Evolutionary conservation across 176 grass and related monocot genomes (phyloP).

Genomic region (Rhynchospora pubera): DNA sequence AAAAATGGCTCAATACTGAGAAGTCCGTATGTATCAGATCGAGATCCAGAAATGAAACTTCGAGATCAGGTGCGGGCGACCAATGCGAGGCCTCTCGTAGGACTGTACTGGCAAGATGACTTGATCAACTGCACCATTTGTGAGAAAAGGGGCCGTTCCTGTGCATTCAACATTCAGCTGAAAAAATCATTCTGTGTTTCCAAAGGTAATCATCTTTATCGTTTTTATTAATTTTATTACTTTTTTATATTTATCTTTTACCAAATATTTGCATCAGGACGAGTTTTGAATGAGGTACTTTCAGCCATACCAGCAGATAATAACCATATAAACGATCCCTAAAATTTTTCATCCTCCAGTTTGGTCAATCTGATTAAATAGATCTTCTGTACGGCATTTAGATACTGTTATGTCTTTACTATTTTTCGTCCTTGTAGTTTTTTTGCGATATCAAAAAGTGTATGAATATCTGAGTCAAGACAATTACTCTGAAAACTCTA

Average conservation of each 20-base stretch:
- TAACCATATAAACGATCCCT: too few species aligned
- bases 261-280: background rate
- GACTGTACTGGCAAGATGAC: background rate
- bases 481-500: too few species aligned
- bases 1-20: background rate
- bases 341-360: too few species aligned
- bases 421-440: too few species aligned
- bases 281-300: background rate
- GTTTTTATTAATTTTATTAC: too few species aligned
- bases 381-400: too few species aligned
- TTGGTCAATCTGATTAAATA: too few species aligned
- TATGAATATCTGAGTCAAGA: too few species aligned
- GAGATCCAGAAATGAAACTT: background rate
- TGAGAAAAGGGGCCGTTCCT: background rate
- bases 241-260: too few species aligned
- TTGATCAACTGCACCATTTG: background rate
- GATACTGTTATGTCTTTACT: too few species aligned
- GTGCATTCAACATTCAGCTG: background rate
- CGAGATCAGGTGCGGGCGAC: background rate
- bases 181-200: background rate
- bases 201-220: background rate
- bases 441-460: too few species aligned
- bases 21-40: background rate
- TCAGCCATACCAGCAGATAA: background rate
- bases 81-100: background rate